Evolutionary conservation across 768 basidiomycete genomes (phyloP).

Genomic region (Mycena leptocephala): DNA sequence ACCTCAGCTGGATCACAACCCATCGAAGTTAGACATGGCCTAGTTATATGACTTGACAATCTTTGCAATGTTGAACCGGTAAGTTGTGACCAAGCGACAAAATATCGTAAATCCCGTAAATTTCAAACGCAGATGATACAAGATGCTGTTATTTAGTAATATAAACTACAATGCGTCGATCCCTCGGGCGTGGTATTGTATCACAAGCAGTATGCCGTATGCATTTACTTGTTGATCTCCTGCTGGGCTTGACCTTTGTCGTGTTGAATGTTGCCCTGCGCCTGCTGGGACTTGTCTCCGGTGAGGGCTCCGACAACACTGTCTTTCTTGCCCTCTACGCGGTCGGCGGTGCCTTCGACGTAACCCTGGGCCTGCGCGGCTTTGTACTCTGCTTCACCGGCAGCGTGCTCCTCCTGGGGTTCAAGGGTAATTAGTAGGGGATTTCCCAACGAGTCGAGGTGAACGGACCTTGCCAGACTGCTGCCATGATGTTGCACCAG

Average conservation of each 20-base stretch:
- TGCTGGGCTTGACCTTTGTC: conserved; percentile 68
- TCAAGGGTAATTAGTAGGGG: neutral
- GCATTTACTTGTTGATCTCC: conserved; percentile 41
- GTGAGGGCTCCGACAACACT: conserved; percentile 54
- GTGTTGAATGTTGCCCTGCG: conserved; percentile 60
- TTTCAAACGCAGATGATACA: neutral
- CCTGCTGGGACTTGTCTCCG: conserved; percentile 56
- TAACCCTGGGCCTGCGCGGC: conserved; percentile 55
- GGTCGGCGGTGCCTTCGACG: conserved; percentile 55
- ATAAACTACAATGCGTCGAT: neutral
- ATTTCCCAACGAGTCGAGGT: neutral
- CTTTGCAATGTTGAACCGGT: too few species aligned
- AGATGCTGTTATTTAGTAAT: neutral
- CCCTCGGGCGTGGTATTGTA: neutral
- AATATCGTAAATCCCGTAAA: neutral
- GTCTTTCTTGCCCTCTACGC: conserved; percentile 55
- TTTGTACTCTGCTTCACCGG: conserved; percentile 54
- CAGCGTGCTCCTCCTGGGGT: conserved; percentile 52
- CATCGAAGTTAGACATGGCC: too few species aligned
- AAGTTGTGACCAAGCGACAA: too few species aligned
- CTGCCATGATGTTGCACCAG: conserved; percentile 53
- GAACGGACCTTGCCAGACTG: conserved; percentile 46
- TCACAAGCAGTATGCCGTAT: too few species aligned
- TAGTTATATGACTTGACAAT: too few species aligned
- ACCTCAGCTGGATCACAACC: too few species aligned